phyloP scores from a whole-genome alignment of 2,329 filamentous ascomycete species.

The Calonectria pseudoreteaudii region DNA sequence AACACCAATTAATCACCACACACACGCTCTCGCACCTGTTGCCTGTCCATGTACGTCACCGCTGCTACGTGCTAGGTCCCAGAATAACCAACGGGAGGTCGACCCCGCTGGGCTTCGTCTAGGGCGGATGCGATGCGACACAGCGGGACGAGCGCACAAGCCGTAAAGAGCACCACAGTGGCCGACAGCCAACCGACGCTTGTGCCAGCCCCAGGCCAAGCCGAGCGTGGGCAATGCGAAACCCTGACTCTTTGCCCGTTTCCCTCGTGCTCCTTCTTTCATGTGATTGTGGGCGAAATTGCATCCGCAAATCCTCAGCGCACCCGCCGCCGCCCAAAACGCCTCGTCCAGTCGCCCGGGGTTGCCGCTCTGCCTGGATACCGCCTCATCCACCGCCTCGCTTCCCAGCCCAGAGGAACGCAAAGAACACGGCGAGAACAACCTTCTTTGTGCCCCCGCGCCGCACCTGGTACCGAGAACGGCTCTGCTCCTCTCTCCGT shows the following conservation, averaged over 20 bases:
- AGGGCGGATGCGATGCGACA: constrained; percentile 20
- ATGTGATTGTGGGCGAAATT: constrained; percentile 24
- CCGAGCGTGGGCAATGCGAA: constrained; percentile 14
- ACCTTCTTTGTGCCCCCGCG: neutral
- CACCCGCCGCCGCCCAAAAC: constrained; percentile 13
- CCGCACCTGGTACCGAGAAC: constrained; percentile 3
- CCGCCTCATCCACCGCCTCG: neutral
- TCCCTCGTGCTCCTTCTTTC: constrained; percentile 7
- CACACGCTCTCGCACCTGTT: constrained; percentile 6
- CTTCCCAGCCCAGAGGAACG: neutral
- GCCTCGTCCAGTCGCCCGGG: constrained; percentile 3
- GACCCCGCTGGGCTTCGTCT: constrained; percentile 11
- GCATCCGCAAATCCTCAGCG: constrained; percentile 4
- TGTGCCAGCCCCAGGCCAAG: neutral
- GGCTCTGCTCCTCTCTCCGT: neutral
- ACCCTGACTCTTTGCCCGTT: constrained; percentile 4
- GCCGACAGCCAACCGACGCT: constrained; percentile 14
- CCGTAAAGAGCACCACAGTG: neutral
- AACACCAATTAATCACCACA: constrained; percentile 6
- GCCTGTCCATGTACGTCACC: neutral
- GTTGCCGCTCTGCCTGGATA: neutral
- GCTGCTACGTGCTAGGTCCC: neutral
- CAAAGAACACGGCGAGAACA: neutral
- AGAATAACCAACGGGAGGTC: constrained; percentile 16
- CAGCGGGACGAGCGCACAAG: constrained; percentile 6